A percentile compares a stretch with the other conserved stretches of the same genome.
Conservation (phyloP, 768 basidiomycete genomes). For the Podaxis pistillaris region DNA sequence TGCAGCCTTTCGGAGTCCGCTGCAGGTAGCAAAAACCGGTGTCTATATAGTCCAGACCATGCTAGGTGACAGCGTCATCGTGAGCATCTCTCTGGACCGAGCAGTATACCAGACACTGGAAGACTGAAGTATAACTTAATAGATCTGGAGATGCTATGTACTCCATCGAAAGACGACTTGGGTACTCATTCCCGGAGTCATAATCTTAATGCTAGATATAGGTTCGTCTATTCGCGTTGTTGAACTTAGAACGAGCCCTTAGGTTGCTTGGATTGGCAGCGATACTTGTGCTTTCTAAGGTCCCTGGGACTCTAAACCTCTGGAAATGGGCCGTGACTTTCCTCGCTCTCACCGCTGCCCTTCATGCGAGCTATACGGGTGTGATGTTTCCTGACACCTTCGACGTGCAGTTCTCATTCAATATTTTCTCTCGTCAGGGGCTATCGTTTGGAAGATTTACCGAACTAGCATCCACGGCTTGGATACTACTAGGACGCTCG, state of each 20-base stretch:
- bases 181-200: background rate
- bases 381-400: background rate
- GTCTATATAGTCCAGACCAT: background rate
- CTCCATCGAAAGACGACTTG: background rate
- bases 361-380: background rate
- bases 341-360: background rate
- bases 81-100: background rate
- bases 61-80: background rate
- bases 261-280: too few species aligned
- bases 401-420: background rate
- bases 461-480: background rate
- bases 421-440: background rate
- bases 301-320: background rate
- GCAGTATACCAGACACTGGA: background rate
- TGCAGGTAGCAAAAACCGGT: background rate
- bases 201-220: background rate
- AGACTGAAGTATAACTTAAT: background rate
- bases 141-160: slow-evolving; percentile 5
- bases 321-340: background rate
- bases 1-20: background rate
- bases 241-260: too few species aligned
- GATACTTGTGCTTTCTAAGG: background rate
- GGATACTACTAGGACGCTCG: background rate
- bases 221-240: background rate
- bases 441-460: slow-evolving; percentile 1